Conservation (phyloP, 1,284 basidiomycete species). For the Rhodotorula sp. region DNA sequence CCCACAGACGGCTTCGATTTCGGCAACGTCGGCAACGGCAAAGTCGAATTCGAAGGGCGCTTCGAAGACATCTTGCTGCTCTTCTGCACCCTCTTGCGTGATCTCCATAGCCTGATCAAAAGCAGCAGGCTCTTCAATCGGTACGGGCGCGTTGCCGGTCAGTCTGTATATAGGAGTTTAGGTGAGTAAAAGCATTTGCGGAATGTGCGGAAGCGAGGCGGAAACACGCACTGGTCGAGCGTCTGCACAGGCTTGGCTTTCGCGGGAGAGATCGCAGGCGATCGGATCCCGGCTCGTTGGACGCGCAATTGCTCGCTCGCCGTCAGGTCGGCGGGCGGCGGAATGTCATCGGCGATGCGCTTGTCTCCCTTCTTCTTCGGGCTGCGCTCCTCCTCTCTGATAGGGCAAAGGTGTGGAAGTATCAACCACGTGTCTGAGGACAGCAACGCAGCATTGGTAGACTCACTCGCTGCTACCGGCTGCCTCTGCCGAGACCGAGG, state of each 20-base stretch:
- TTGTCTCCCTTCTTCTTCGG: slow-evolving; percentile 2
- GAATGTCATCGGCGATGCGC: slow-evolving; percentile 15
- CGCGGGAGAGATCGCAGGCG: neutral
- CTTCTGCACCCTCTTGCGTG: neutral
- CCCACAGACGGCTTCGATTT: no score
- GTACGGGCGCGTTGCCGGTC: neutral
- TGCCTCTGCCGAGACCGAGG: neutral
- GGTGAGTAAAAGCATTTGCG: neutral
- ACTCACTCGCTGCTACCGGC: neutral
- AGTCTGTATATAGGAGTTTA: neutral
- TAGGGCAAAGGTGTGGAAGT: neutral
- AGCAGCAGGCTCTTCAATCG: neutral
- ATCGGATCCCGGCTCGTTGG: neutral
- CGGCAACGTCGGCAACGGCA: neutral
- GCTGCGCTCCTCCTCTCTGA: neutral
- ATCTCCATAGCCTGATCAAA: neutral
- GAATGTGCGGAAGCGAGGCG: neutral
- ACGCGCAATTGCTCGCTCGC: neutral
- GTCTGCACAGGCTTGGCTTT: neutral
- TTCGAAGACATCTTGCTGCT: neutral
- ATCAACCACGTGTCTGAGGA: neutral
- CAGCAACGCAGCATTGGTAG: neutral
- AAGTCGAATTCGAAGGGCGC: neutral
- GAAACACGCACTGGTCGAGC: neutral
- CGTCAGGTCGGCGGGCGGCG: slow-evolving; percentile 10